These are phyloP conservation scores for Chalara sp. DNA, from an alignment of 2,329 filamentous ascomycete species.

Conservation along the genomic window DNA sequence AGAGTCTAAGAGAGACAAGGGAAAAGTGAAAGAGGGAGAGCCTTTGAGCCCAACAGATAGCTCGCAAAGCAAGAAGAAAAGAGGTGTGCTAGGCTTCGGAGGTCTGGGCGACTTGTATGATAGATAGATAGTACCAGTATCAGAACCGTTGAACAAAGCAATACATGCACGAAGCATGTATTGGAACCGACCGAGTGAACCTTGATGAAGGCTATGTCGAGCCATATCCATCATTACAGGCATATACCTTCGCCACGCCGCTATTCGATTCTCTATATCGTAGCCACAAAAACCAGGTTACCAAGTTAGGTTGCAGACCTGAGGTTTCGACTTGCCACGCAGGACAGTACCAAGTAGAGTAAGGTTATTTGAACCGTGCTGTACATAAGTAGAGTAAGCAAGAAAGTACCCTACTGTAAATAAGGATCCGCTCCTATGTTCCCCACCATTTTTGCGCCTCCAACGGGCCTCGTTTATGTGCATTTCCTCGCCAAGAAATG, in stretches of 20 bases:
- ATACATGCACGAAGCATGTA: not conserved
- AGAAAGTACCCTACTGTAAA: too few relatives aligned
- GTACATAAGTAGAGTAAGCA: too few relatives aligned
- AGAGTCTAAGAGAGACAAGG: constrained; percentile 13
- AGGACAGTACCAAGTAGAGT: too few relatives aligned
- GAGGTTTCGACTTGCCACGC: too few relatives aligned
- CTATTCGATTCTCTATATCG: not conserved
- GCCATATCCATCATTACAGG: not conserved
- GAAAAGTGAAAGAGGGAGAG: constrained; percentile 14
- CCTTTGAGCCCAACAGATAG: not conserved
- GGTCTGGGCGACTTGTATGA: constrained; percentile 24
- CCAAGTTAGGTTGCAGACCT: too few relatives aligned
- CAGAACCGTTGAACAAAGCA: constrained; percentile 17
- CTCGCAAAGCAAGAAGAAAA: constrained; percentile 40
- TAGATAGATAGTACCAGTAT: constrained; percentile 26
- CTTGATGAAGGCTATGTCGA: not conserved
- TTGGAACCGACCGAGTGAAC: not conserved
- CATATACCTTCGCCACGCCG: not conserved
- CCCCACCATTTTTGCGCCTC: too few relatives aligned
- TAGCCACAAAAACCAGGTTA: too few relatives aligned
- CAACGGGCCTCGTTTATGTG: too few relatives aligned
- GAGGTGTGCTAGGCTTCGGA: not conserved
- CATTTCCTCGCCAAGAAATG: too few relatives aligned
- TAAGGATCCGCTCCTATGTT: too few relatives aligned
- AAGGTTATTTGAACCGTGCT: too few relatives aligned